Percentiles rank a stretch among this genome's conserved stretches.
These are phyloP conservation scores for Penicillium sp. DNA, from an alignment of 2,329 filamentous ascomycete genomes.

Conservation along the genomic window DNA sequence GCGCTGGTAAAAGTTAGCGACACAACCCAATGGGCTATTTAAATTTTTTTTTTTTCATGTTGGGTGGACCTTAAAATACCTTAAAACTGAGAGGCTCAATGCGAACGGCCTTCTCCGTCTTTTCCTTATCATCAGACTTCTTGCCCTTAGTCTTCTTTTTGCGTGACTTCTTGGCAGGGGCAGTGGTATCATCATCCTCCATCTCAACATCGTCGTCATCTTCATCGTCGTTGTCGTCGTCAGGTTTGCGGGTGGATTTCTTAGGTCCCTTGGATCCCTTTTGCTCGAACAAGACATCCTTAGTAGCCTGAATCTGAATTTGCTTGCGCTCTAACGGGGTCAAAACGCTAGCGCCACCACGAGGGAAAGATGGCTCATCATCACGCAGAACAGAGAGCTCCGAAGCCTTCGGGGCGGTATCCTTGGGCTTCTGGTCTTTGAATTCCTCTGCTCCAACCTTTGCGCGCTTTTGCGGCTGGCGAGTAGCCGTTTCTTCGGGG, in stretches of 20 bases:
- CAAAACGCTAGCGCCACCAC: constrained; percentile 85
- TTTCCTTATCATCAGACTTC: constrained; percentile 53
- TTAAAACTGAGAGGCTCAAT: constrained; percentile 90
- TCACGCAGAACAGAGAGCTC: constrained; percentile 57
- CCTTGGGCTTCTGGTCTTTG: constrained; percentile 34
- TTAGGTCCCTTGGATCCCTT: constrained; percentile 61
- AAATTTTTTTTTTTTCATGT: neutral
- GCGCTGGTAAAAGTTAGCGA: constrained; percentile 58
- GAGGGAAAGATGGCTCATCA: constrained; percentile 87
- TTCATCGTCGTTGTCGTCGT: constrained; percentile 60
- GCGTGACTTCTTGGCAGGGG: constrained; percentile 38
- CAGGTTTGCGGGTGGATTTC: constrained; percentile 44
- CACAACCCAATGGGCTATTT: neutral
- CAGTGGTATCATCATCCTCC: constrained; percentile 44
- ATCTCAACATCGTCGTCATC: constrained; percentile 55
- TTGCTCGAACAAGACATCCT: constrained; percentile 88
- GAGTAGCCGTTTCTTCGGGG: constrained; percentile 35
- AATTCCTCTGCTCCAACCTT: constrained; percentile 38
- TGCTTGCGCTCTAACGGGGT: constrained; percentile 95
- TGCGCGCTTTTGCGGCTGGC: constrained; percentile 42
- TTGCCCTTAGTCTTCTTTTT: constrained; percentile 46
- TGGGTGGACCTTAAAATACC: constrained; percentile 50
- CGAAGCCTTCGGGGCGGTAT: constrained; percentile 31
- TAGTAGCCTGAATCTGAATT: constrained; percentile 88
- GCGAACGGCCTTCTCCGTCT: constrained; percentile 59